phyloP scores from a whole-genome alignment of 2,329 filamentous ascomycete genomes.

The Alternaria alternata region DNA sequence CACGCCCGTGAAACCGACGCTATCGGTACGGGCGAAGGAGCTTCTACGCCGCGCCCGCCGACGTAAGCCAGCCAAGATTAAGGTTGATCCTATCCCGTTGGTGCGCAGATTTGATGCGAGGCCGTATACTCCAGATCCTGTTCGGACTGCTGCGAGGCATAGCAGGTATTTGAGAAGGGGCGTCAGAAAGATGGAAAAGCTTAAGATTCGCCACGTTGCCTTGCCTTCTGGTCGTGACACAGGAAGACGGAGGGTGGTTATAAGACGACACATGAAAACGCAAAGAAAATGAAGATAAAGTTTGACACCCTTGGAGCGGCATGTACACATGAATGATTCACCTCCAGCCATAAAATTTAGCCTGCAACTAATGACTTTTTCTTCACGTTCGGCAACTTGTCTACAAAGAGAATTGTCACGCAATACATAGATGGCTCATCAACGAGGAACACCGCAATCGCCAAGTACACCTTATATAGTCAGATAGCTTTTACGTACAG shows the following conservation, averaged over 20 bases:
- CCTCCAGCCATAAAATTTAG: no score
- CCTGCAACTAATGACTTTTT: no score
- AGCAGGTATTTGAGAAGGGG: constrained; percentile 16
- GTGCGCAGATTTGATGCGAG: constrained; percentile 11
- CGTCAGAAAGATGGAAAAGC: constrained; percentile 4
- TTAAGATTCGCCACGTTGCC: constrained; percentile 1
- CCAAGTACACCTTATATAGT: no score
- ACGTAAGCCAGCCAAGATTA: not conserved
- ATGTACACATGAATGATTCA: no score
- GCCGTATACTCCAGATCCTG: constrained; percentile 7
- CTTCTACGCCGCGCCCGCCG: constrained; percentile 8
- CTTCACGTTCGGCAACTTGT: no score
- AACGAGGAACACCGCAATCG: no score
- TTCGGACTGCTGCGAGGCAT: constrained; percentile 2
- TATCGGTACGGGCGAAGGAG: constrained; percentile 2
- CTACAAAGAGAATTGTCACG: no score
- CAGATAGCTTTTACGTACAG: no score
- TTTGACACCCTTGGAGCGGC: no score
- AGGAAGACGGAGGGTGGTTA: not conserved
- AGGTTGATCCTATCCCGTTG: not conserved
- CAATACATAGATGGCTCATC: no score
- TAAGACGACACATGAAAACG: no score
- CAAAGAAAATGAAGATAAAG: no score
- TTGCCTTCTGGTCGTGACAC: not conserved
- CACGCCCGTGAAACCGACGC: constrained; percentile 4